phyloP scores from a whole-genome alignment of 2,329 filamentous ascomycete genomes.

The Verticillium alfalfae region DNA sequence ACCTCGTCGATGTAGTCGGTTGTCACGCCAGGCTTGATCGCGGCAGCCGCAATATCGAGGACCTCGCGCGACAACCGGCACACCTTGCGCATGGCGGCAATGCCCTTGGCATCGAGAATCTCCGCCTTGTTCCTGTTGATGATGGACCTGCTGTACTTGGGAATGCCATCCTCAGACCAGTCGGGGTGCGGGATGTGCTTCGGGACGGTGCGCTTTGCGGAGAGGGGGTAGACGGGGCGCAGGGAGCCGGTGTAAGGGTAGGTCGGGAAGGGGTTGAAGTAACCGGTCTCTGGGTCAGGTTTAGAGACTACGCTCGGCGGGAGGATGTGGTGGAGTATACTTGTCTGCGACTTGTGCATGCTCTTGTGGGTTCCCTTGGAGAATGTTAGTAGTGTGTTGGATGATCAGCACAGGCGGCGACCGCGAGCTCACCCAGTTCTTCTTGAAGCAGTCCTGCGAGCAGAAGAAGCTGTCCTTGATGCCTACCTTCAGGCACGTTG shows the following conservation, averaged over 20 bases:
- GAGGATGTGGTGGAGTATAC: constrained; percentile 67
- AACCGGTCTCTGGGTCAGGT: constrained; percentile 84
- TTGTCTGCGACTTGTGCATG: constrained; percentile 74
- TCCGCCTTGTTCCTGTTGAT: constrained; percentile 75
- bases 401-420: constrained; percentile 5
- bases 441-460: constrained; percentile 98
- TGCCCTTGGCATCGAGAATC: constrained; percentile 71
- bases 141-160: constrained; percentile 53
- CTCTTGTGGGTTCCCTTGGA: constrained; percentile 73
- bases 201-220: constrained; percentile 66
- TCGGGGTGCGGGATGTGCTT: constrained; percentile 79
- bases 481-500: constrained; percentile 86
- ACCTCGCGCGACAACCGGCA: constrained; percentile 85
- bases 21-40: constrained; percentile 82
- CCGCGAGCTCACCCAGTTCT: constrained; percentile 75
- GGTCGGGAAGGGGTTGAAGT: constrained; percentile 87
- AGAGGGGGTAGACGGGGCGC: constrained; percentile 83
- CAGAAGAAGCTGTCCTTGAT: constrained; percentile 93
- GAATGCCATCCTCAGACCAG: constrained; percentile 80
- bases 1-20: constrained; percentile 94
- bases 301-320: constrained; percentile 81
- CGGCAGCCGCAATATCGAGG: constrained; percentile 82
- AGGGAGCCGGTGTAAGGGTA: constrained; percentile 78
- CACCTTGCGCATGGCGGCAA: constrained; percentile 88
- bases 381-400: constrained; percentile 8